These are phyloP conservation scores for Conticribra guillardii DNA, from an alignment of 108 stramenopile genomes.

Conservation along the genomic window DNA sequence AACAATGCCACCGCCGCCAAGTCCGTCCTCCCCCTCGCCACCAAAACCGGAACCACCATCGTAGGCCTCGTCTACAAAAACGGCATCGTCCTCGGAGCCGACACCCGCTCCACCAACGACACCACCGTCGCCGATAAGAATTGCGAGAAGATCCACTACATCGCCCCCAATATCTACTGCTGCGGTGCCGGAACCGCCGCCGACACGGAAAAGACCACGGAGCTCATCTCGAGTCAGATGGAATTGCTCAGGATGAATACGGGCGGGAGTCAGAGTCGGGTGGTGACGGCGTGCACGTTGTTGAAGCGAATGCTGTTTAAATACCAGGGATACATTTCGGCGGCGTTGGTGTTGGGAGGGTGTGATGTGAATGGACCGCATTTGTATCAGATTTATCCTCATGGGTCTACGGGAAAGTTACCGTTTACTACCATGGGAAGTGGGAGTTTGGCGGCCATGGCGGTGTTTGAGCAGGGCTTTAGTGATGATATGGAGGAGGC, in stretches of 20 bases:
- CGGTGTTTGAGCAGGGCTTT: slow-evolving; percentile 93
- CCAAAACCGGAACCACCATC: slow-evolving; percentile 96
- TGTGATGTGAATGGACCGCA: slow-evolving; percentile 91
- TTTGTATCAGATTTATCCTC: slow-evolving; percentile 97
- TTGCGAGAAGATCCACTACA: slow-evolving; percentile 99
- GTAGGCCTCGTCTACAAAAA: slow-evolving; percentile 90
- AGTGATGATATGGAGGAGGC: slow-evolving; percentile 89
- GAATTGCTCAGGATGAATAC: slow-evolving; percentile 97
- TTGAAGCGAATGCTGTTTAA: slow-evolving; percentile 95
- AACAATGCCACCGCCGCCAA: slow-evolving; percentile 3
- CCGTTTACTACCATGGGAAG: slow-evolving; percentile 99
- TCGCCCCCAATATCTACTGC: slow-evolving; percentile 99
- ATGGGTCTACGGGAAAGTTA: slow-evolving; percentile 94
- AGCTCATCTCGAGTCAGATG: slow-evolving; percentile 88
- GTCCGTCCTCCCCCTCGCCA: slow-evolving; percentile 82
- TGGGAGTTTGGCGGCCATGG: slow-evolving; percentile 98
- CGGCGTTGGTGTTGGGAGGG: slow-evolving; percentile 97
- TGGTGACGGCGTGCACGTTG: slow-evolving; percentile 96
- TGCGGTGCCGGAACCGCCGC: slow-evolving; percentile 99
- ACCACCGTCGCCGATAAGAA: slow-evolving; percentile 98
- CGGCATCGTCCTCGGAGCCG: slow-evolving; percentile 98
- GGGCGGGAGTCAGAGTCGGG: slow-evolving; percentile 66
- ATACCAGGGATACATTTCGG: slow-evolving; percentile 96
- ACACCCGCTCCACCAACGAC: slow-evolving; percentile 96
- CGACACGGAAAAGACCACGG: slow-evolving; percentile 98